Percentiles rank a stretch among this genome's conserved stretches.
Evolutionary conservation across 2,329 filamentous ascomycete genomes (phyloP).

Genomic region (Teratosphaeria zuluensis): DNA sequence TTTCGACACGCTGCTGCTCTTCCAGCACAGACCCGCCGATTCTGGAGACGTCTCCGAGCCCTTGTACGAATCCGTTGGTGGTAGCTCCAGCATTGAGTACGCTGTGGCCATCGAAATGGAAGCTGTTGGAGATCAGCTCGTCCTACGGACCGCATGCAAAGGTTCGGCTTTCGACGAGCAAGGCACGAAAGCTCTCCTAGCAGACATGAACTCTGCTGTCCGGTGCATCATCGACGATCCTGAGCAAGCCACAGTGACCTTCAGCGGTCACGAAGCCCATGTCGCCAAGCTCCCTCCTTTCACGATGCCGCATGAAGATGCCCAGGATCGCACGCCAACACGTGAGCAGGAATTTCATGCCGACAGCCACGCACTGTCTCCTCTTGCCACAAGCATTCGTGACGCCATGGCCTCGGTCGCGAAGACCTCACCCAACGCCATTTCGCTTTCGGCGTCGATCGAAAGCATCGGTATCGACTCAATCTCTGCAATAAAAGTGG

Average conservation of each 20-base stretch:
- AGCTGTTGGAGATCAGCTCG: slow-evolving; percentile 41
- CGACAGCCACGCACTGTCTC: slow-evolving; percentile 1
- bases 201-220: slow-evolving; percentile 51
- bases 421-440: slow-evolving; percentile 46
- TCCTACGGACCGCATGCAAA: slow-evolving; percentile 67
- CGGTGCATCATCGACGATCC: slow-evolving; percentile 43
- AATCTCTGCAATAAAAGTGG: slow-evolving; percentile 80
- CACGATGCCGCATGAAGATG: slow-evolving; percentile 1
- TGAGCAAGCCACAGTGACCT: slow-evolving; percentile 44
- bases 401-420: slow-evolving; percentile 48
- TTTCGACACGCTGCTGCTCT: slow-evolving; percentile 59
- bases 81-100: slow-evolving; percentile 65
- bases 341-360: not conserved
- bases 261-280: slow-evolving; percentile 44
- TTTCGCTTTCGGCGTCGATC: slow-evolving; percentile 54
- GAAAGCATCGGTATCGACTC: slow-evolving; percentile 86
- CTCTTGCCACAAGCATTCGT: slow-evolving; percentile 26
- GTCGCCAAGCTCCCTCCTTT: slow-evolving; percentile 55
- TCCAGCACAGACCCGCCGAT: slow-evolving; percentile 45
- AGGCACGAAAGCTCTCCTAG: slow-evolving; percentile 44
- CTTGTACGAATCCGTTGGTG: slow-evolving; percentile 55
- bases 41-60: slow-evolving; percentile 5
- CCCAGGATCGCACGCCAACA: not conserved
- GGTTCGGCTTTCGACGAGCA: slow-evolving; percentile 40
- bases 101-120: slow-evolving; percentile 77